These are phyloP conservation scores for Dendrocalamus latiflorus DNA, from an alignment of 202 grass and related monocot genomes.

Conservation along the genomic window DNA sequence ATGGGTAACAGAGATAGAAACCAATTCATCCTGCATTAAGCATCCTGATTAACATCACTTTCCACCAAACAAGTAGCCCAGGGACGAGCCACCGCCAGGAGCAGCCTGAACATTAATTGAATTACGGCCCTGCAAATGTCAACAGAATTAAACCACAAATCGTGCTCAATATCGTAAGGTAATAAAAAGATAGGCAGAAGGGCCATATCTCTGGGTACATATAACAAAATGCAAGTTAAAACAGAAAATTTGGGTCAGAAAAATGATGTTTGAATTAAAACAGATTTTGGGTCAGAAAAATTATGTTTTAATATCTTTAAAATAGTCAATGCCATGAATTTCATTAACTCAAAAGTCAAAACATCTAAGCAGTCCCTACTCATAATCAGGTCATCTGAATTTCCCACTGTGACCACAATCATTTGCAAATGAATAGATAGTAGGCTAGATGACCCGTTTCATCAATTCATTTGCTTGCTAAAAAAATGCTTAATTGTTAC, in stretches of 20 bases:
- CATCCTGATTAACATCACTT: constrained; percentile 20
- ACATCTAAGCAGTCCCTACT: neutral
- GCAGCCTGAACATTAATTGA: constrained; percentile 46
- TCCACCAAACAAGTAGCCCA: constrained; percentile 44
- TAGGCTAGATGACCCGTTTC: neutral
- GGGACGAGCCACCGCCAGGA: constrained; percentile 44
- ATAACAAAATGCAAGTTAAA: neutral
- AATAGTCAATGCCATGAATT: neutral
- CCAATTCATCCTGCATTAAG: neutral
- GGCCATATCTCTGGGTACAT: neutral
- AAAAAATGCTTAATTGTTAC: neutral
- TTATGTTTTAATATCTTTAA: too few relatives aligned
- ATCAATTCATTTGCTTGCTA: neutral
- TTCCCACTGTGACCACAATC: neutral
- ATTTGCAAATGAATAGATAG: neutral
- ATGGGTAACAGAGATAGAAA: too few relatives aligned
- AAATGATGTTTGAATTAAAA: neutral
- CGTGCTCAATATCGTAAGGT: neutral
- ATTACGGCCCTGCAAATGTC: constrained; percentile 23
- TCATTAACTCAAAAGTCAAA: neutral
- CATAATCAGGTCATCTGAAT: neutral
- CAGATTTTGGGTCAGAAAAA: too few relatives aligned
- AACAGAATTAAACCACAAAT: neutral
- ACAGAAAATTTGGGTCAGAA: neutral
- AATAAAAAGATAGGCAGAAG: neutral